Percentiles rank a stretch among this genome's conserved stretches.
phyloP scores from a whole-genome alignment of 2,329 filamentous ascomycete genomes.

The Verticillium nubilum region DNA sequence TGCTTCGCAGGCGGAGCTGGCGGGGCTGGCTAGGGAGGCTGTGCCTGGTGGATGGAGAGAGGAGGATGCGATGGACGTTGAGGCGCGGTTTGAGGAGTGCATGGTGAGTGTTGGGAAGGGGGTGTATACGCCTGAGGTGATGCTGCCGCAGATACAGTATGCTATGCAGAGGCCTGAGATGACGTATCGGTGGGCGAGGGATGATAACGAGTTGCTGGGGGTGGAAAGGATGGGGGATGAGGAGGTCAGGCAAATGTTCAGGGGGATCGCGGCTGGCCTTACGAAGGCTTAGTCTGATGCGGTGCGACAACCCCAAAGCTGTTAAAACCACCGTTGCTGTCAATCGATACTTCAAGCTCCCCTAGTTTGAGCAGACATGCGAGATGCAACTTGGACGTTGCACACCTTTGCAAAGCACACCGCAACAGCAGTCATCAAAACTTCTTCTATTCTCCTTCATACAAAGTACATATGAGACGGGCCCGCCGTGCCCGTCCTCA shows the following conservation, averaged over 20 bases:
- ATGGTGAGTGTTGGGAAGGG: neutral
- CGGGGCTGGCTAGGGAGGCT: neutral
- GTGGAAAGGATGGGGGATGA: constrained; percentile 20
- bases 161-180: neutral
- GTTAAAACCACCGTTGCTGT: neutral
- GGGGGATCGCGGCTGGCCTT: neutral
- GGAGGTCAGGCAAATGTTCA: neutral
- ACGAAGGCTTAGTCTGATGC: neutral
- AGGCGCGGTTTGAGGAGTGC: constrained; percentile 1
- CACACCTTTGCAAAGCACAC: too few relatives aligned
- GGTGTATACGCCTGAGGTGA: constrained; percentile 1
- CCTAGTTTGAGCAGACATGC: too few relatives aligned
- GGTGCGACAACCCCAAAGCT: neutral
- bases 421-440: neutral
- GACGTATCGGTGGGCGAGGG: constrained; percentile 1
- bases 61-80: neutral
- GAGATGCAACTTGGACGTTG: too few relatives aligned
- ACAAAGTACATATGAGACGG: constrained; percentile 10
- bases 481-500: neutral
- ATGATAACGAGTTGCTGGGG: constrained; percentile 39
- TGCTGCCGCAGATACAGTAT: constrained; percentile 13
- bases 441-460: constrained; percentile 10
- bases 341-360: too few relatives aligned
- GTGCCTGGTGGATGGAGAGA: neutral
- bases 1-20: neutral